A percentile compares a stretch with the other conserved stretches of the same genome.
These are phyloP conservation scores for Teunomyces cretensis DNA, from an alignment of 805 yeast genomes.

Conservation along the genomic window DNA sequence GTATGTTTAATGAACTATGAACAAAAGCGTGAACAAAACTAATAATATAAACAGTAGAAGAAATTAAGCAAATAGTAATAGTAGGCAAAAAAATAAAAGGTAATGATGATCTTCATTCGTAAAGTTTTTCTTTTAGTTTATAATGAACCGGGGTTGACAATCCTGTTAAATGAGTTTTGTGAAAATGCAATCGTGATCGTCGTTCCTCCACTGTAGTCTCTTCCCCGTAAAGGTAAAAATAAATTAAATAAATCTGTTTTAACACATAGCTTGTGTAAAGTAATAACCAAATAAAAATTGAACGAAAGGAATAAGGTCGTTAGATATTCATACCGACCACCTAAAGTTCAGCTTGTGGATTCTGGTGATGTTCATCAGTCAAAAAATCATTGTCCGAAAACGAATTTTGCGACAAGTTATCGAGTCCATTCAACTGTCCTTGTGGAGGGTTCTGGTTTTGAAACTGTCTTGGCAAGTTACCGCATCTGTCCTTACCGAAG, in stretches of 20 bases:
- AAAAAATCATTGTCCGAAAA: constrained; percentile 23
- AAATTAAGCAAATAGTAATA: background rate
- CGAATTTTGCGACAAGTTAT: constrained; percentile 16
- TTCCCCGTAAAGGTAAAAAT: background rate
- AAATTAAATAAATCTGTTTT: background rate
- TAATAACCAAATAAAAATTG: constrained; percentile 2
- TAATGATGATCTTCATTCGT: background rate
- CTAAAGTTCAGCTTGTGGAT: constrained; percentile 4
- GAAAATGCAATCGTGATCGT: background rate
- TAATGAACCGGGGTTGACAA: background rate
- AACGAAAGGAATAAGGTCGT: constrained; percentile 4
- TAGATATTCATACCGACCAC: constrained; percentile 1
- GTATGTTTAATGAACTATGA: constrained; percentile 3
- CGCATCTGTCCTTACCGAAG: constrained; percentile 62
- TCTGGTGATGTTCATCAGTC: constrained; percentile 17
- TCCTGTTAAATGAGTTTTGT: background rate
- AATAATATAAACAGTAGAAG: constrained; percentile 4
- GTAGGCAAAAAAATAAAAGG: background rate
- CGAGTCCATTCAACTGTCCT: constrained; percentile 11
- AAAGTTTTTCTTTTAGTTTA: background rate
- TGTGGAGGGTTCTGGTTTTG: constrained; percentile 27
- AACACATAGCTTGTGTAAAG: constrained; percentile 1
- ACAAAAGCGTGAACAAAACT: background rate
- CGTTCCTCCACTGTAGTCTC: background rate
- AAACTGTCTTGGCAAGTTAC: constrained; percentile 84